phyloP scores from a whole-genome alignment of 139 green algal genomes.

The Micractinium sp. region DNA sequence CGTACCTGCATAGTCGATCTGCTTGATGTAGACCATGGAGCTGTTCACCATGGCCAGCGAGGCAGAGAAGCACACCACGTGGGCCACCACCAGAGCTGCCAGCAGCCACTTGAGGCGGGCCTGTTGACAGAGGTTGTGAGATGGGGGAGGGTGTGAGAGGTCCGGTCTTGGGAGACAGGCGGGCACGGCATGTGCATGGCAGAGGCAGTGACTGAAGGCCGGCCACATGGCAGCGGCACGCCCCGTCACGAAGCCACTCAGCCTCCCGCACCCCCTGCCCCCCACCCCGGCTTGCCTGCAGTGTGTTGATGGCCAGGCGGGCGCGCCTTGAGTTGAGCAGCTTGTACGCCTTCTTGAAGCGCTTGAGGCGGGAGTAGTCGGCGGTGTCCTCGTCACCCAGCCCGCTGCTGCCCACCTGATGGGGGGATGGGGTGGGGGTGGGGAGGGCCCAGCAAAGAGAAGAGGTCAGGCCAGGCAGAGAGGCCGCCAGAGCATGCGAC shows the following conservation, averaged over 20 bases:
- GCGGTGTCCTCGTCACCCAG: not conserved
- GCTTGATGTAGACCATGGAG: not conserved
- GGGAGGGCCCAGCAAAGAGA: not conserved
- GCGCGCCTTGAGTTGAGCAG: slow-evolving; percentile 7
- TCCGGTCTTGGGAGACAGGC: too few relatives aligned
- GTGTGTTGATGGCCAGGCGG: slow-evolving; percentile 13
- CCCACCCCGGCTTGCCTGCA: not conserved
- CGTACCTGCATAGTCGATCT: not conserved
- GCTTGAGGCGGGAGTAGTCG: slow-evolving; percentile 20
- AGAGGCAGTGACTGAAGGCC: too few relatives aligned
- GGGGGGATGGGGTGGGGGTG: not conserved
- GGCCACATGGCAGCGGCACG: too few relatives aligned
- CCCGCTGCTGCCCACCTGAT: not conserved
- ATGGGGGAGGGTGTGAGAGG: not conserved
- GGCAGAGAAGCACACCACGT: not conserved
- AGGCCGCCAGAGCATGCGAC: too few relatives aligned
- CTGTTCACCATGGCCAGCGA: slow-evolving; percentile 1
- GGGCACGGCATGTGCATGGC: too few relatives aligned
- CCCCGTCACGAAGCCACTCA: too few relatives aligned
- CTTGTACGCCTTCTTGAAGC: slow-evolving; percentile 25
- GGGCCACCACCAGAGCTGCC: not conserved
- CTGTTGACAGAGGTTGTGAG: too few relatives aligned
- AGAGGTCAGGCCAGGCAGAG: too few relatives aligned
- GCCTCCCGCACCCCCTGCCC: not conserved
- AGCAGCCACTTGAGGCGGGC: not conserved